These are phyloP conservation scores for Pleurotus tuoliensis DNA, from an alignment of 768 basidiomycete species.

Conservation along the genomic window DNA sequence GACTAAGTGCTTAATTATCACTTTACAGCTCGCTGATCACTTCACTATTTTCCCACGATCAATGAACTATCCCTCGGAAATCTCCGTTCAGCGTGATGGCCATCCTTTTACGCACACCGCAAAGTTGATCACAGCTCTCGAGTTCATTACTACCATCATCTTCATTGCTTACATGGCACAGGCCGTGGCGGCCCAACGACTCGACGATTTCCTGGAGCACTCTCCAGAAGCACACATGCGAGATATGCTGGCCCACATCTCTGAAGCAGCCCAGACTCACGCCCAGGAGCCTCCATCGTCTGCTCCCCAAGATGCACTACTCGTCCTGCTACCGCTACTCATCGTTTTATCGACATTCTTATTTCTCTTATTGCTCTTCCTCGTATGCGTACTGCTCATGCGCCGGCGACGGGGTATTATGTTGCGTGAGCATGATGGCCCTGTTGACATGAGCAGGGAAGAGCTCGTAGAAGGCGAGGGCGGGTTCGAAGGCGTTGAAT, in stretches of 20 bases:
- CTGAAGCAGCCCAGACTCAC: not conserved
- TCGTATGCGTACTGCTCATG: conserved; percentile 84
- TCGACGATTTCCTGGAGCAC: not conserved
- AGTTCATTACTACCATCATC: not conserved
- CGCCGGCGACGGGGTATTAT: conserved; percentile 73
- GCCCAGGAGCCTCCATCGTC: conserved; percentile 20
- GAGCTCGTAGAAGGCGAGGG: conserved; percentile 90
- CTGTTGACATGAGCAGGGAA: conserved; percentile 88
- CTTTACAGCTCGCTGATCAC: not conserved
- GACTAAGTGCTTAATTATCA: not conserved
- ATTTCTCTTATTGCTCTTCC: conserved; percentile 87
- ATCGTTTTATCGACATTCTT: conserved; percentile 92
- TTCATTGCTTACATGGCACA: not conserved
- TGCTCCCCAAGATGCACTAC: conserved; percentile 54
- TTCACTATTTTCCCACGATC: not conserved
- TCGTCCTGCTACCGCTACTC: conserved; percentile 89
- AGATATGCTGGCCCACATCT: not conserved
- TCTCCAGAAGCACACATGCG: not conserved
- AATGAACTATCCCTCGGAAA: not conserved
- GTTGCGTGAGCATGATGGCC: conserved; percentile 85
- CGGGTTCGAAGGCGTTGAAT: conserved; percentile 88
- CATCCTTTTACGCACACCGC: not conserved
- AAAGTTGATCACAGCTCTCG: not conserved
- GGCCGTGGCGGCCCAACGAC: conserved; percentile 1
- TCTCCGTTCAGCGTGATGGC: not conserved